These are phyloP conservation scores for Rhinocladiella mackenziei DNA, from an alignment of 2,329 filamentous ascomycete species.

Conservation along the genomic window DNA sequence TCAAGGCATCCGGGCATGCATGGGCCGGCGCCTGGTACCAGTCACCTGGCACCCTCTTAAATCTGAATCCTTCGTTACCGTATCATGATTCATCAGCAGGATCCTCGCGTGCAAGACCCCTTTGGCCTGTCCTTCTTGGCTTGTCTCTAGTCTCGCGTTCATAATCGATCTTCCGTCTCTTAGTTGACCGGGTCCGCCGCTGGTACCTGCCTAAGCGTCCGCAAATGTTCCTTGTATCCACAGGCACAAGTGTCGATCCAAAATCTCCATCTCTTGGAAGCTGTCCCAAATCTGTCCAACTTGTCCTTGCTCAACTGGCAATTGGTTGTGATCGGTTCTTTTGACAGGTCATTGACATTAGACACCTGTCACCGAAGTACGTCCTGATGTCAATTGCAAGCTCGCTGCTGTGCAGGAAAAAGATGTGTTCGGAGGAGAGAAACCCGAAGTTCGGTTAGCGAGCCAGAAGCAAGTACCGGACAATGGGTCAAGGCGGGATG, in stretches of 20 bases:
- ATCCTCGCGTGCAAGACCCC: too few relatives aligned
- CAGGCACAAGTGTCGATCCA: slow-evolving; percentile 10
- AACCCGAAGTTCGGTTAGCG: slow-evolving; percentile 14
- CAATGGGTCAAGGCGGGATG: not conserved
- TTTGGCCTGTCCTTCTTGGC: not conserved
- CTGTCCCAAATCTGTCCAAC: not conserved
- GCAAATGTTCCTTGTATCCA: too few relatives aligned
- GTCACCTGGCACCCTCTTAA: too few relatives aligned
- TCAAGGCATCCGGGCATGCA: too few relatives aligned
- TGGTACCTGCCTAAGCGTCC: slow-evolving; percentile 16
- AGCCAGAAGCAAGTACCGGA: not conserved
- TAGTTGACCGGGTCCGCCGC: slow-evolving; percentile 7
- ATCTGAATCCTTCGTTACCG: too few relatives aligned
- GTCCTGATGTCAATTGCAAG: too few relatives aligned
- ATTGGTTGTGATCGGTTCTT: not conserved
- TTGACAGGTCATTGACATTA: slow-evolving; percentile 11
- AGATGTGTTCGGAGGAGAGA: too few relatives aligned
- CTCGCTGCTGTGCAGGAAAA: too few relatives aligned
- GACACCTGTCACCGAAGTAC: too few relatives aligned
- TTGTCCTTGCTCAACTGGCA: not conserved
- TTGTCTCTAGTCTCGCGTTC: not conserved
- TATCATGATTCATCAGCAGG: too few relatives aligned
- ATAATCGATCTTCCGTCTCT: slow-evolving; percentile 4
- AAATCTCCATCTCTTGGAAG: not conserved
- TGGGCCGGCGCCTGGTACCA: too few relatives aligned